Conservation (phyloP, 2,329 filamentous ascomycete species). For the Pseudogymnoascus sp. region DNA sequence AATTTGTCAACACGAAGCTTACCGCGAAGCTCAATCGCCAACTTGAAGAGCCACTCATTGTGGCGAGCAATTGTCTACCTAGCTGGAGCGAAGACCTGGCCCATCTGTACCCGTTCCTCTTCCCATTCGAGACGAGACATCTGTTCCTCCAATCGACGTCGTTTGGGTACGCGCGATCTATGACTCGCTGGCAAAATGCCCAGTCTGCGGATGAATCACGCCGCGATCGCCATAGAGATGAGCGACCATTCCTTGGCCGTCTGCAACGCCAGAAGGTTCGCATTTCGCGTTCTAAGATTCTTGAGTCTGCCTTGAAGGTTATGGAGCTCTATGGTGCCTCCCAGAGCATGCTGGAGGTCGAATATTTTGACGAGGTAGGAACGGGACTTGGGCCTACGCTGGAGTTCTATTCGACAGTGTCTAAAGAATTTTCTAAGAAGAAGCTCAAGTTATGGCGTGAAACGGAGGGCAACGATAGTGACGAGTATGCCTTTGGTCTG, state of each 20-base stretch:
- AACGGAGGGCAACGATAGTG: conserved; percentile 62
- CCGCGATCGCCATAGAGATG: conserved; percentile 74
- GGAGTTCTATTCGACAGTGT: conserved; percentile 96
- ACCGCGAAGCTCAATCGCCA: conserved; percentile 97
- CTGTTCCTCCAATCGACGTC: conserved; percentile 96
- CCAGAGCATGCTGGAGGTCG: conserved; percentile 89
- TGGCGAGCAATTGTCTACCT: conserved; percentile 91
- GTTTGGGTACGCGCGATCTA: conserved; percentile 93
- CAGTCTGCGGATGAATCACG: conserved; percentile 74
- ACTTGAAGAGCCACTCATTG: conserved; percentile 90
- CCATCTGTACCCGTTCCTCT: conserved; percentile 89
- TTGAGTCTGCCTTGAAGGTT: conserved; percentile 94
- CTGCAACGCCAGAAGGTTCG: conserved; percentile 96
- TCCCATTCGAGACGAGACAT: conserved; percentile 95
- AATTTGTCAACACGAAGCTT: conserved; percentile 97
- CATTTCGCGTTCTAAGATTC: conserved; percentile 86
- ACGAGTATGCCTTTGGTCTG: conserved; percentile 77
- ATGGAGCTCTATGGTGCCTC: conserved; percentile 99
- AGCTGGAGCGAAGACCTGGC: conserved; percentile 95
- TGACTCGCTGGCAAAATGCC: conserved; percentile 94
- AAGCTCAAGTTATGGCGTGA: conserved; percentile 96
- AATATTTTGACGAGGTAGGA: conserved; percentile 97
- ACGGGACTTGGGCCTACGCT: conserved; percentile 91
- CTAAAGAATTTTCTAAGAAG: conserved; percentile 94
- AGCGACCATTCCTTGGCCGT: conserved; percentile 82